Evolutionary conservation across 1,139 yeast genomes (phyloP).

Genomic region (Pneumocystis jirovecii): DNA sequence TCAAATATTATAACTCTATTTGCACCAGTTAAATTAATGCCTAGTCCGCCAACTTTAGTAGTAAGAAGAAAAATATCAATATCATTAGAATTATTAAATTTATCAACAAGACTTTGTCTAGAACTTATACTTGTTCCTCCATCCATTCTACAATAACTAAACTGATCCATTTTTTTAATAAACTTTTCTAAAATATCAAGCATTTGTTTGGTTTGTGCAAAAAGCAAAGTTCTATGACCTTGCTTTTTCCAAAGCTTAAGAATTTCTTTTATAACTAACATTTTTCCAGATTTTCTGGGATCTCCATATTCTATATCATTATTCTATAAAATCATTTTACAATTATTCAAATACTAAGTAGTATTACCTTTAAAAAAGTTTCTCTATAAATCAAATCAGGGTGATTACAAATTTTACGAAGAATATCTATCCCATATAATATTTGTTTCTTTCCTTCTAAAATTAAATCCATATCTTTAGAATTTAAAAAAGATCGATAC

Average conservation of each 20-base stretch:
- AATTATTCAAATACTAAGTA: neutral
- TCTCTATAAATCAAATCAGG: conserved; percentile 70
- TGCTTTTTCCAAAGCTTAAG: conserved; percentile 63
- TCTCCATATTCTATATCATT: conserved; percentile 44
- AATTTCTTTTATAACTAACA: conserved; percentile 72
- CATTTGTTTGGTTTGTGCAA: conserved; percentile 92
- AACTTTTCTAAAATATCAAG: conserved; percentile 65
- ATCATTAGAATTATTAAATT: conserved; percentile 47
- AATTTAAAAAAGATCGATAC: conserved; percentile 56
- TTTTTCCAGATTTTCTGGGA: conserved; percentile 65
- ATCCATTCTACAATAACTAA: conserved; percentile 72
- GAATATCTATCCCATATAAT: conserved; percentile 73
- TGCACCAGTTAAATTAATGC: conserved; percentile 89
- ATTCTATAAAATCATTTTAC: conserved; percentile 15
- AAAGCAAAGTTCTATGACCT: conserved; percentile 63
- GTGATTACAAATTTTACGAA: conserved; percentile 88
- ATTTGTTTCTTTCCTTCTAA: conserved; percentile 66
- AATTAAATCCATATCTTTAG: conserved; percentile 63
- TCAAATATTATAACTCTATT: conserved; percentile 86
- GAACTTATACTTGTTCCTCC: conserved; percentile 72
- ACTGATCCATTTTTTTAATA: conserved; percentile 30
- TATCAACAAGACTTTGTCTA: conserved; percentile 67
- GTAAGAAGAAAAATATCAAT: conserved; percentile 64
- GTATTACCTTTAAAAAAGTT: conserved; percentile 22
- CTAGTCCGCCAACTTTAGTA: conserved; percentile 91